These are phyloP conservation scores for Hortaea werneckii DNA, from an alignment of 2,329 filamentous ascomycete genomes.

Conservation along the genomic window DNA sequence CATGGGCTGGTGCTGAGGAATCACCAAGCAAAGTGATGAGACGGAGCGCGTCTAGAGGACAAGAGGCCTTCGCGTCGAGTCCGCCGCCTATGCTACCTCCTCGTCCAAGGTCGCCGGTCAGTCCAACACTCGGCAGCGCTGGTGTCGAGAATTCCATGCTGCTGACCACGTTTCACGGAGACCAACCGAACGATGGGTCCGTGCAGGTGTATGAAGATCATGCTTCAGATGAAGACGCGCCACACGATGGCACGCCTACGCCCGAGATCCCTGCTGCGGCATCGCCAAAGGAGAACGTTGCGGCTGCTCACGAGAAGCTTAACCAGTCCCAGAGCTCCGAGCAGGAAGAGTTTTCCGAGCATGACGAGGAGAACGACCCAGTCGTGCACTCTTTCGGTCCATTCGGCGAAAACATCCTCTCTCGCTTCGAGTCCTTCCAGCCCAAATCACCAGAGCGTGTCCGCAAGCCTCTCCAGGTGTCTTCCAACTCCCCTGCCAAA, in stretches of 20 bases:
- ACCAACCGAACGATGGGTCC: slow-evolving; percentile 32
- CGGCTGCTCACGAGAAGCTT: slow-evolving; percentile 1
- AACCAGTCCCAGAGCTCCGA: slow-evolving; percentile 17
- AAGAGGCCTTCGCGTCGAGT: slow-evolving; percentile 45
- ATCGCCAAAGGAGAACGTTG: not conserved
- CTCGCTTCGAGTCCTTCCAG: slow-evolving; percentile 67
- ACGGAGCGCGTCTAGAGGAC: slow-evolving; percentile 28
- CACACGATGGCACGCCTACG: slow-evolving; percentile 17
- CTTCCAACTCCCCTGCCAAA: slow-evolving; percentile 18
- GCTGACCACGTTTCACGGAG: slow-evolving; percentile 32
- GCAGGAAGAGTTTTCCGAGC: slow-evolving; percentile 59
- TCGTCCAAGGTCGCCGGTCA: slow-evolving; percentile 61
- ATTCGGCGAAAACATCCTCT: slow-evolving; percentile 76
- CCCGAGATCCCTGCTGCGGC: slow-evolving; percentile 12
- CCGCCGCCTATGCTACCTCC: slow-evolving; percentile 52
- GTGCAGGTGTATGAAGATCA: slow-evolving; percentile 69
- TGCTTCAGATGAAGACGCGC: slow-evolving; percentile 40
- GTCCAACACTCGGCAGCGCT: slow-evolving; percentile 48
- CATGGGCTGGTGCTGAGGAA: slow-evolving; percentile 50
- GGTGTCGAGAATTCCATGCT: slow-evolving; percentile 32
- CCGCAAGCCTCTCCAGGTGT: slow-evolving; percentile 20
- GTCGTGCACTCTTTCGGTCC: slow-evolving; percentile 87
- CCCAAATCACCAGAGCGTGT: slow-evolving; percentile 52
- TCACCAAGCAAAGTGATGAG: slow-evolving; percentile 37
- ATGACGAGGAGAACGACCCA: slow-evolving; percentile 89